Evolutionary conservation across 371 early-diverging fungal species (phyloP), one percentile per base, ranked within the genome.

Genomic region (Mucor circinelloides): DNA sequence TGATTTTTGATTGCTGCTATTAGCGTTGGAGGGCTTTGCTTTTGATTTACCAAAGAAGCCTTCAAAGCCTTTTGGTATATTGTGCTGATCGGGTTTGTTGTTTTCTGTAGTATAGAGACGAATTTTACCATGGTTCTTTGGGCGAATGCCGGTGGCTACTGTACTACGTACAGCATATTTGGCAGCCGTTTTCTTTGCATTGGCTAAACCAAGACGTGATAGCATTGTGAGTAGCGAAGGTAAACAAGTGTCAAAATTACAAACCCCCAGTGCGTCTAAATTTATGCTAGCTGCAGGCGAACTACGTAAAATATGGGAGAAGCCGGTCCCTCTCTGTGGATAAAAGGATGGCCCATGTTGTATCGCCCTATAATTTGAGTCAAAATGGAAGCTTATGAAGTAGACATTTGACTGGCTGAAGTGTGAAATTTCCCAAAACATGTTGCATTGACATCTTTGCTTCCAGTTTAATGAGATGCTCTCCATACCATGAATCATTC

Each of bases 401-500:
- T 7, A 46, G 19, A 3, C 21, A 46, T 46, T 46, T 46, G 21
- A 46, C 46, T 46, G 46, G 46, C 21, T 46, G 21, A 46, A 21
- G 9, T 10, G 21, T 9, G 8, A 46, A 17, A 21, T 46, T 63
- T 81, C 85, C 86, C 57, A 83, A 74, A 32, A 89, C 90, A 46
- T 68, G 94, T 17, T 6, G 40, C 40, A 40, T 40, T 0, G 17
- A 40, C 9, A 17, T 40, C 5, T 6, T n/a, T n/a, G n/a, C n/a
- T 75, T 89, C 88, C 68, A 97, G 87, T 71, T 91, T 95, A 58
- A 87, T 81, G 61, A 97, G 76, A 81, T 95, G 97, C 73, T 91
- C 82, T 72, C 93, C 70, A 85, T 96, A 98, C 76, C 95, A 92
- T 64, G n/a, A n/a, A n/a, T n/a, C n/a, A n/a, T n/a, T n/a, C n/a